phyloP scores from a whole-genome alignment of 805 yeast species.

The Tanozyma kutaoensis region DNA sequence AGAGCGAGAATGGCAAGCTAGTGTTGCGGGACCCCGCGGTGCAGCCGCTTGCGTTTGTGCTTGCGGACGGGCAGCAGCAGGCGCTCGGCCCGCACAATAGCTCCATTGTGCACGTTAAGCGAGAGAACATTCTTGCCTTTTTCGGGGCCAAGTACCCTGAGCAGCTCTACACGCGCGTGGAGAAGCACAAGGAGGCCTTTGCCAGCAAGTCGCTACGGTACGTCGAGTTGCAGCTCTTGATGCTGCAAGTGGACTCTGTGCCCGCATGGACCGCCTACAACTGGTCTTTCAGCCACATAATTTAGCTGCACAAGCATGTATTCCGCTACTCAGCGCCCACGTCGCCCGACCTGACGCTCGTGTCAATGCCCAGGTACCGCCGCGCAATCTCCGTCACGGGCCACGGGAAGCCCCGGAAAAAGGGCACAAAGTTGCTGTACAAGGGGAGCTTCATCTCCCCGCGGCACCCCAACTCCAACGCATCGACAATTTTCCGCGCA shows the following conservation, averaged over 20 bases:
- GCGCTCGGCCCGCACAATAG: constrained; percentile 1
- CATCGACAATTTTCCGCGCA: constrained; percentile 42
- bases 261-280: constrained; percentile 2
- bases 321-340: too few relatives aligned
- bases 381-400: constrained; percentile 46
- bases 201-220: constrained; percentile 1
- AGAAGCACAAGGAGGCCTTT: constrained; percentile 1
- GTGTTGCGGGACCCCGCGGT: constrained; percentile 11
- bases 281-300: background rate
- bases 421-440: constrained; percentile 64
- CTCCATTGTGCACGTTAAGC: constrained; percentile 3
- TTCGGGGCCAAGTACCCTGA: constrained; percentile 5
- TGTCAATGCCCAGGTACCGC: constrained; percentile 55
- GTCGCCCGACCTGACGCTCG: too few relatives aligned
- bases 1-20: constrained; percentile 1
- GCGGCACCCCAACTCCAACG: constrained; percentile 45
- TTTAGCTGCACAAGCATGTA: too few relatives aligned
- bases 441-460: constrained; percentile 66
- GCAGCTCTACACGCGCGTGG: constrained; percentile 7
- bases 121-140: constrained; percentile 2
- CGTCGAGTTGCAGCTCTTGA: constrained; percentile 3
- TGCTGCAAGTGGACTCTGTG: constrained; percentile 1
- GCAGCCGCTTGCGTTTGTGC: constrained; percentile 11
- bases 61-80: constrained; percentile 5
- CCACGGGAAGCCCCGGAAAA: constrained; percentile 63